Evolutionary conservation across 768 basidiomycete genomes (phyloP), one percentile per base, ranked within the genome.

Genomic region (Tubosaeta sp.): DNA sequence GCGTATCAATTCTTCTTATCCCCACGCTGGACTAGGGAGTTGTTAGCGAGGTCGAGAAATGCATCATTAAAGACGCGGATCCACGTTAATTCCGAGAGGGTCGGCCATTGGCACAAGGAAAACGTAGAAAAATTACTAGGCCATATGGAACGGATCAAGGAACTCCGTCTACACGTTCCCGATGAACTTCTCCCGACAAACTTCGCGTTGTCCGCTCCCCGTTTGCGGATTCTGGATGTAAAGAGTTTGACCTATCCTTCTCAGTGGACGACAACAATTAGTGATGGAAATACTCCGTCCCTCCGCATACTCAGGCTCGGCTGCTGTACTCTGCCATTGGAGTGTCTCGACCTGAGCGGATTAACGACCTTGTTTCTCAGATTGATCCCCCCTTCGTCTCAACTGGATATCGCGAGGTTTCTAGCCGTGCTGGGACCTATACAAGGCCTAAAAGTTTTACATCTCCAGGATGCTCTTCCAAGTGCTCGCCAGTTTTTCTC

Each of bases 311-410:
- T 38, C n/a, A 38, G 17, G 37, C 37, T 38, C n/a, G 17, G 5
- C 9, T 5, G n/a, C 6, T 38, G n/a, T 38, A 6, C n/a, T n/a
- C 37, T 38, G 9, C 37, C 7, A 38, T 17, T n/a, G 37, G n/a
- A 19, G 3, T 38, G n/a, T 10, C 37, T 38, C 27, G 17, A n/a
- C 37, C 31, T 48, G 44, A 46, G 46, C 29, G 59, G 65, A 35
- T 66, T 78, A 14, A 70, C 67, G 10, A 61, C 64, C 42, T 65
- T 79, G 27, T 64, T 59, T 34, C 33, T 34, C 11, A 12, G 11
- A 12, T 14, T 8, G 12, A 14, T 34, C 5, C 33, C 33, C 14
- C 9, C 33, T 14, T 11, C 14, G 11, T 34, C 33, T 11, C 33
- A 34, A 34, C 33, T 11, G 33, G 12, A 34, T 14, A 34, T 34